Conservation (phyloP, 1,284 basidiomycete genomes). For the Trametes pubescens region DNA sequence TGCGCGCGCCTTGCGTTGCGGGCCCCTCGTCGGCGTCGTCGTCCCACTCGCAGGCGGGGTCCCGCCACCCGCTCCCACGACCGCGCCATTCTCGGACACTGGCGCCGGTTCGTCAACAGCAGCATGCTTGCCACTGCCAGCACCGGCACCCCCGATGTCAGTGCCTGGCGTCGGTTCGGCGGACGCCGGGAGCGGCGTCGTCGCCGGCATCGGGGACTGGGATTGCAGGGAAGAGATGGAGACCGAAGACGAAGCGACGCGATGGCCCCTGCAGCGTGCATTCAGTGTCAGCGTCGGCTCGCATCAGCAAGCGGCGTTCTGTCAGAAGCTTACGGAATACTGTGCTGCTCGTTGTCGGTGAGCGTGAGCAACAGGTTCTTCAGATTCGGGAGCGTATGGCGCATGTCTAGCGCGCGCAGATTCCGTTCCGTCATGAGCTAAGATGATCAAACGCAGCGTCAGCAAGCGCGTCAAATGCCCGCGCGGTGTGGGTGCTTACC, state of each 20-base stretch:
- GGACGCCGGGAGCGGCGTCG: conserved; percentile 30
- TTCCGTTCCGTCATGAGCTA: conserved; percentile 92
- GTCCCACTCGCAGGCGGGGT: conserved; percentile 59
- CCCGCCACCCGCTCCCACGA: conserved; percentile 10
- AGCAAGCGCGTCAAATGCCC: conserved; percentile 24
- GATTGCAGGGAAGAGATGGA: conserved; percentile 41
- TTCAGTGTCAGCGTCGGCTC: conserved; percentile 11
- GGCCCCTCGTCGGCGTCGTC: conserved; percentile 57
- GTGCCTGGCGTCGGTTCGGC: conserved; percentile 24
- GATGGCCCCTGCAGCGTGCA: conserved; percentile 23
- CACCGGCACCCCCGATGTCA: conserved; percentile 12
- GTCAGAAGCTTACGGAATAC: conserved; percentile 50
- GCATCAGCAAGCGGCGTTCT: conserved; percentile 4
- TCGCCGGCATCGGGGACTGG: conserved; percentile 39
- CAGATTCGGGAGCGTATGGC: conserved; percentile 96
- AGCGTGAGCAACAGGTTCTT: conserved; percentile 93
- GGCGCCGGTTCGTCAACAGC: conserved; percentile 7
- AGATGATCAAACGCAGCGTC: conserved; percentile 19
- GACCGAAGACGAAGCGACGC: conserved; percentile 35
- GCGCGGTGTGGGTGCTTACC: conserved; percentile 55
- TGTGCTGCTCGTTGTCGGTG: conserved; percentile 67
- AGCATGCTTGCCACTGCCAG: conserved; percentile 7
- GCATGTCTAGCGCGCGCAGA: conserved; percentile 88
- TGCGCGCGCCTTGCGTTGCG: conserved; percentile 49
- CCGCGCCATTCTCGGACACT: conserved; percentile 13